Percentiles rank a stretch among this genome's conserved stretches.
Evolutionary conservation across 176 grass and related monocot genomes (phyloP).

Genomic region (Coix lacrymajobi): DNA sequence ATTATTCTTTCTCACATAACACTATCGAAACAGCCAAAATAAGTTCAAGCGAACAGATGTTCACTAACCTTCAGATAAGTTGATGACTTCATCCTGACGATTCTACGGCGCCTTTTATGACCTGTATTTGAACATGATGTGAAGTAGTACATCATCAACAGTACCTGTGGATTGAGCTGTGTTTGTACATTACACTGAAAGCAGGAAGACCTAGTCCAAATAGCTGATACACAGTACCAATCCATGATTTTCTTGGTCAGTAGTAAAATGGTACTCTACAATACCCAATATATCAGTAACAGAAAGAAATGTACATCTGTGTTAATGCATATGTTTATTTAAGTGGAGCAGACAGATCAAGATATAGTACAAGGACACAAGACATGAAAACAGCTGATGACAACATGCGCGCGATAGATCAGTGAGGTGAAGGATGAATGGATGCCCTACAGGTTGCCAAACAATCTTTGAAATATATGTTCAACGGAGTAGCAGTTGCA

Average conservation of each 20-base stretch:
- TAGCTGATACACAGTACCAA: too few relatives aligned
- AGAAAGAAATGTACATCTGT: not conserved
- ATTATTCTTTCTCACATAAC: too few relatives aligned
- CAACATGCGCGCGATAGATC: not conserved
- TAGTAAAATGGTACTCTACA: not conserved
- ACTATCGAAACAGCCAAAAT: too few relatives aligned
- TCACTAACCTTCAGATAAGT: not conserved
- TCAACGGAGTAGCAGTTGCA: too few relatives aligned
- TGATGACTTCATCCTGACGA: not conserved
- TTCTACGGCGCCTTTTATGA: not conserved
- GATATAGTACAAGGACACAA: not conserved
- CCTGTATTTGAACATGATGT: too few relatives aligned
- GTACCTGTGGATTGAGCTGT: not conserved
- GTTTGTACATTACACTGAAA: not conserved
- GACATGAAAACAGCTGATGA: not conserved
- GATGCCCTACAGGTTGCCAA: not conserved
- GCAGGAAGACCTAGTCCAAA: too few relatives aligned
- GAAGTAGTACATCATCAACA: too few relatives aligned
- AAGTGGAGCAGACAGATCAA: not conserved
- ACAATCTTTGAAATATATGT: not conserved
- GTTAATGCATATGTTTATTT: not conserved
- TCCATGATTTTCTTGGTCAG: not conserved
- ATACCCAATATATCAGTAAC: not conserved
- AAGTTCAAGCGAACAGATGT: too few relatives aligned
- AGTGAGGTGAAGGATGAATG: not conserved